phyloP scores from a whole-genome alignment of 2,329 filamentous ascomycete genomes.

The Trichoderma atrobrunneum region DNA sequence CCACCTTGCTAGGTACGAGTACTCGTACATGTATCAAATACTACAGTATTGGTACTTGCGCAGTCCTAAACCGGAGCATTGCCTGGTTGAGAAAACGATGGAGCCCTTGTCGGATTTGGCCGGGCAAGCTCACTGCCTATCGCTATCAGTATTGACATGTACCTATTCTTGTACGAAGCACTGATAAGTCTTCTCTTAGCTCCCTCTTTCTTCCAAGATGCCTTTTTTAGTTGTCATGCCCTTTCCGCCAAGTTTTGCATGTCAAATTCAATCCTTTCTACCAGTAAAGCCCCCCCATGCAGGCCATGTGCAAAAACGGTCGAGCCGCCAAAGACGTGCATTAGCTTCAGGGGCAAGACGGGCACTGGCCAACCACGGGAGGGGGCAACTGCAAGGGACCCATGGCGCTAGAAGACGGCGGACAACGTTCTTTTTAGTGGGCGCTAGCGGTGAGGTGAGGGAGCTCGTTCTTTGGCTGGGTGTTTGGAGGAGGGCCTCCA shows the following conservation, averaged over 20 bases:
- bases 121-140: background rate
- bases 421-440: slow-evolving; percentile 10
- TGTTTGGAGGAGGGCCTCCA: background rate
- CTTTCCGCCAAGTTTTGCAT: background rate
- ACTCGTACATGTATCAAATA: background rate
- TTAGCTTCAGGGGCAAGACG: slow-evolving; percentile 20
- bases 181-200: background rate
- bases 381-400: background rate
- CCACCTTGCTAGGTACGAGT: background rate
- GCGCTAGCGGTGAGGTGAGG: slow-evolving; percentile 10
- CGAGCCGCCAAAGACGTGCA: slow-evolving; percentile 17
- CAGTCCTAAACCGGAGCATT: background rate
- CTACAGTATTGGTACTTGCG: background rate
- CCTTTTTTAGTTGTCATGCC: background rate
- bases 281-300: background rate
- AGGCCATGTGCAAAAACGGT: slow-evolving; percentile 13
- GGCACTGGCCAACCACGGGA: slow-evolving; percentile 16
- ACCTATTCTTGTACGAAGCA: background rate
- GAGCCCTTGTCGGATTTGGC: background rate
- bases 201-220: background rate
- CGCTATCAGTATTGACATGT: background rate
- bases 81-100: background rate
- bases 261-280: background rate
- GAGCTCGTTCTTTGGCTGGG: background rate
- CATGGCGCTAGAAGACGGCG: slow-evolving; percentile 13